Conservation (phyloP, 495 filamentous ascomycete genomes). For the Cudoniella acicularis region DNA sequence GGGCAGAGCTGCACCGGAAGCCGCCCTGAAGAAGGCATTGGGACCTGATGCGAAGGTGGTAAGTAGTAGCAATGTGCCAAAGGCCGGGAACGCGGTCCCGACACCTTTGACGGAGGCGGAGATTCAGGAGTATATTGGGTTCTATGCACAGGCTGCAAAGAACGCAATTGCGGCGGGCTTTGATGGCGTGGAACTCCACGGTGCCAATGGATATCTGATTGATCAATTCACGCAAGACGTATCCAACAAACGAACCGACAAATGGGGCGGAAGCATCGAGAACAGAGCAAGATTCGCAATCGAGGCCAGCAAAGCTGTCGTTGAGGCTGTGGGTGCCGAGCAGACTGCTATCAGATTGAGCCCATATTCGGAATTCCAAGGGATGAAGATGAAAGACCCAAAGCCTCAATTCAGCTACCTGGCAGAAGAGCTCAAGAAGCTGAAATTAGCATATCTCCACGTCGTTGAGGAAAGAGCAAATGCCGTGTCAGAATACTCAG, state of each 20-base stretch:
- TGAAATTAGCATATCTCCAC: constrained; percentile 65
- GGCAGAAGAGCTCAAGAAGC: constrained; percentile 43
- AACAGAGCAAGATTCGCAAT: constrained; percentile 62
- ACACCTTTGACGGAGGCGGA: constrained; percentile 50
- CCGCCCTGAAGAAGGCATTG: constrained; percentile 34
- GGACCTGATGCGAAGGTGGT: constrained; percentile 36
- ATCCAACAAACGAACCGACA: constrained; percentile 60
- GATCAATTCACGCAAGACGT: constrained; percentile 69
- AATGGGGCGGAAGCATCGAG: constrained; percentile 69
- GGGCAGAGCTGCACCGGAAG: constrained; percentile 52
- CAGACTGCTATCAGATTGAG: constrained; percentile 59
- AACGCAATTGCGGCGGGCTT: constrained; percentile 68
- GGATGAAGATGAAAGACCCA: constrained; percentile 64
- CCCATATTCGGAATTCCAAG: constrained; percentile 64
- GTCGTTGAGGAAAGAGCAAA: constrained; percentile 50
- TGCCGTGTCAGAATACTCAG: constrained; percentile 32
- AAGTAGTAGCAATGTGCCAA: constrained; percentile 43
- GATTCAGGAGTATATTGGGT: constrained; percentile 50
- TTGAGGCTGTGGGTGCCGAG: constrained; percentile 60
- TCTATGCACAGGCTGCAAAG: constrained; percentile 57
- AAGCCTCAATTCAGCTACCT: constrained; percentile 60
- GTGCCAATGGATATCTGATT: constrained; percentile 70
- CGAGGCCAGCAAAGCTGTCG: constrained; percentile 61
- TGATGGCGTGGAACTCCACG: constrained; percentile 74
- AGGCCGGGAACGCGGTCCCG: constrained; percentile 38